phyloP scores from a whole-genome alignment of 805 yeast species.

The Saturnispora halmiae region DNA sequence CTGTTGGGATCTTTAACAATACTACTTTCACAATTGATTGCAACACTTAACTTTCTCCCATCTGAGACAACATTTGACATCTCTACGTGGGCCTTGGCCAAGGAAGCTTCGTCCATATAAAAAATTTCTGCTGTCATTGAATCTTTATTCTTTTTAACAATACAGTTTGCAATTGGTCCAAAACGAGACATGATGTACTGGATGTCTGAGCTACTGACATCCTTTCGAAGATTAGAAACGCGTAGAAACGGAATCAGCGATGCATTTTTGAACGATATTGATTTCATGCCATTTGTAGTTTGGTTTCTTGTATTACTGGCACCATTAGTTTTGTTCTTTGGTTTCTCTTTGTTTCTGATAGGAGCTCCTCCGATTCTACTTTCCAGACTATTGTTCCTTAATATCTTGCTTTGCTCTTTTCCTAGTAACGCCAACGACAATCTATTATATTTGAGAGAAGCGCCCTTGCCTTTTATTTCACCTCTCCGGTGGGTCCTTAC shows the following conservation, averaged over 20 bases:
- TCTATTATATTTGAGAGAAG: no score
- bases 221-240: slow-evolving; percentile 26
- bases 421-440: no score
- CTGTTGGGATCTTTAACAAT: slow-evolving; percentile 3
- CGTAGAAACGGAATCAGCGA: slow-evolving; percentile 22
- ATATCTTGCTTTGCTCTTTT: no score
- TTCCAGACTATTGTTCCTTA: no score
- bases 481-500: no score
- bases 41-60: slow-evolving; percentile 11
- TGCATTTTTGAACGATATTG: slow-evolving; percentile 18
- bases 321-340: neutral
- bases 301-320: neutral
- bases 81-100: slow-evolving; percentile 8
- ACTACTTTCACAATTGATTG: slow-evolving; percentile 10
- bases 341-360: no score
- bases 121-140: slow-evolving; percentile 18
- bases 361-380: no score
- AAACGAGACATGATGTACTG: slow-evolving; percentile 18
- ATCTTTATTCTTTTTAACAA: neutral
- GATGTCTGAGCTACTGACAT: slow-evolving; percentile 26
- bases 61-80: slow-evolving; percentile 15
- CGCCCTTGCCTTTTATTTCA: no score
- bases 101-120: slow-evolving; percentile 10
- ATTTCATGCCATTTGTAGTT: neutral
- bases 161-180: slow-evolving; percentile 16